Percentiles rank a stretch among this genome's conserved stretches.
Evolutionary conservation across 352 stramenopile genomes (phyloP).

Genomic region (Globisporangium viniferum): DNA sequence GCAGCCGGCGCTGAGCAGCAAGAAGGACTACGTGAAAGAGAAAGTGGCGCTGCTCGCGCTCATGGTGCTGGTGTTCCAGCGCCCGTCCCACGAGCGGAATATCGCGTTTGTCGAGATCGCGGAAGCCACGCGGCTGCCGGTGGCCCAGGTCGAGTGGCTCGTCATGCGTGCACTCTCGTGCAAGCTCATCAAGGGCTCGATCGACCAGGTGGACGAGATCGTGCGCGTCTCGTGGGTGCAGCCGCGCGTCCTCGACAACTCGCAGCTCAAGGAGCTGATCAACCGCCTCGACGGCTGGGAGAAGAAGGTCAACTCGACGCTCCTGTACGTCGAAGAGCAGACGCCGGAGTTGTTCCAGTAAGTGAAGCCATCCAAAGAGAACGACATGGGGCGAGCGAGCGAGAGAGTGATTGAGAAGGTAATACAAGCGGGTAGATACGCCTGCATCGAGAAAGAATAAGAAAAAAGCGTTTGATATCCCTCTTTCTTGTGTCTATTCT

Average conservation of each 20-base stretch:
- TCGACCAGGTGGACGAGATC: conserved; percentile 91
- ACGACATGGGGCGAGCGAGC: neutral
- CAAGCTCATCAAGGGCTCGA: conserved; percentile 93
- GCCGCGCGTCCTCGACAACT: conserved; percentile 79
- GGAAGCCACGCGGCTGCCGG: conserved; percentile 70
- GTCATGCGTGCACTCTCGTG: conserved; percentile 97
- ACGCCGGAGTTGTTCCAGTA: conserved; percentile 87
- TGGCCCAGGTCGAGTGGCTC: conserved; percentile 97
- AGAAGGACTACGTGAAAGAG: conserved; percentile 95
- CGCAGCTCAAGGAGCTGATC: conserved; percentile 75
- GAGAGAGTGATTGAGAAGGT: neutral
- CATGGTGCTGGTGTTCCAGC: conserved; percentile 97
- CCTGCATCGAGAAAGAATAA: neutral
- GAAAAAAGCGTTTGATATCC: conserved; percentile 1
- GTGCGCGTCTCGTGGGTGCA: conserved; percentile 96
- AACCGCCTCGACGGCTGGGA: conserved; percentile 68
- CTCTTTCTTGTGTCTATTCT: neutral
- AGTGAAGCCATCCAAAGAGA: neutral
- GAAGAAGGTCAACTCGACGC: conserved; percentile 81
- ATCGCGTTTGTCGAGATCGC: conserved; percentile 95
- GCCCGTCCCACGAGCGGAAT: conserved; percentile 90
- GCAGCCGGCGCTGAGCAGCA: conserved; percentile 93
- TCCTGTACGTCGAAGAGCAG: conserved; percentile 85
- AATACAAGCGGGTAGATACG: neutral
- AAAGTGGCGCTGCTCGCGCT: conserved; percentile 97